Conservation (phyloP, 2,329 filamentous ascomycete species). For the Pestalotiopsis sp. region DNA sequence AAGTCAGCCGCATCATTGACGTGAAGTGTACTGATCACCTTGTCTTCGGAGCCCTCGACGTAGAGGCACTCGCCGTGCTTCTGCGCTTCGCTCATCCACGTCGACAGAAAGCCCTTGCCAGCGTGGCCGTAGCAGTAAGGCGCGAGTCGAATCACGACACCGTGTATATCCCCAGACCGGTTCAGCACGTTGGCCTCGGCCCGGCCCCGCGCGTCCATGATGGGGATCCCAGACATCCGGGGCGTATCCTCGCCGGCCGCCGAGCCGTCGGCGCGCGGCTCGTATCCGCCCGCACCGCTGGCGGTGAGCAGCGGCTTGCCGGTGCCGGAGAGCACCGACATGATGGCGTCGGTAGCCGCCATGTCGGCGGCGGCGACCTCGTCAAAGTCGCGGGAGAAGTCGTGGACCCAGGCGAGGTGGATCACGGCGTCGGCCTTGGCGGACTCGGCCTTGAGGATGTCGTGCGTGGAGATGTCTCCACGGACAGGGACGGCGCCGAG, state of each 20-base stretch:
- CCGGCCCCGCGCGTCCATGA: slow-evolving; percentile 20
- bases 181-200: slow-evolving; percentile 34
- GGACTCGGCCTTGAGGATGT: slow-evolving; percentile 39
- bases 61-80: slow-evolving; percentile 30
- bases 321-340: slow-evolving; percentile 33
- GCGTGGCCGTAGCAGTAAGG: slow-evolving; percentile 47
- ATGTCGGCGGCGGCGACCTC: slow-evolving; percentile 32
- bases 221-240: slow-evolving; percentile 16
- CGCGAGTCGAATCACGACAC: slow-evolving; percentile 39
- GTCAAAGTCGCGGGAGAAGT: slow-evolving; percentile 28
- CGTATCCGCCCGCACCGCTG: slow-evolving; percentile 34
- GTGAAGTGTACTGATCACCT: slow-evolving; percentile 35
- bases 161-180: slow-evolving; percentile 32
- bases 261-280: slow-evolving; percentile 24
- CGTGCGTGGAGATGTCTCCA: slow-evolving; percentile 40
- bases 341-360: slow-evolving; percentile 41
- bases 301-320: slow-evolving; percentile 39
- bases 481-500: slow-evolving; percentile 42
- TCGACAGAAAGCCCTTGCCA: slow-evolving; percentile 37
- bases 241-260: slow-evolving; percentile 23
- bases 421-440: slow-evolving; percentile 44
- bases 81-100: slow-evolving; percentile 31
- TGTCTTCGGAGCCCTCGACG: slow-evolving; percentile 31
- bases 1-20: slow-evolving; percentile 45
- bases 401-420: slow-evolving; percentile 37